Percentiles rank a stretch among this genome's conserved stretches.
Conservation (phyloP, 345 rosid species). For the Hibiscus tridactylites region DNA sequence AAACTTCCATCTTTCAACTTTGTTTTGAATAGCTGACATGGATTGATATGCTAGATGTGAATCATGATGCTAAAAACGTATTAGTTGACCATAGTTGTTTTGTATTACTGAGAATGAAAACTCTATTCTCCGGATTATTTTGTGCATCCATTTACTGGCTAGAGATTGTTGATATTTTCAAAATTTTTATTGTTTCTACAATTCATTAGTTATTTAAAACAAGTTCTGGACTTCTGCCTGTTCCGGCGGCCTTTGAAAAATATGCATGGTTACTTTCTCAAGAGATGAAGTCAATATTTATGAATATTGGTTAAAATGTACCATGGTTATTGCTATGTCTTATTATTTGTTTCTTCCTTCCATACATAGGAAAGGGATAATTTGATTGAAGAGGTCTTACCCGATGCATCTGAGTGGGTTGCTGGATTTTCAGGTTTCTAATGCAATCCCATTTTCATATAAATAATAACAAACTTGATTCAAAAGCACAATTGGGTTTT, state of each 20-base stretch:
- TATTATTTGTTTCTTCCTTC: constrained; percentile 1
- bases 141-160: neutral
- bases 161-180: neutral
- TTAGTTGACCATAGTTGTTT: neutral
- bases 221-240: neutral
- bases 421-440: constrained; percentile 64
- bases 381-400: constrained; percentile 48
- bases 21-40: neutral
- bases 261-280: neutral
- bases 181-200: neutral
- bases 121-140: neutral
- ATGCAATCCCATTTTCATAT: constrained; percentile 6
- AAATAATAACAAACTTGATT: constrained; percentile 1
- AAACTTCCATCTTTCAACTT: neutral
- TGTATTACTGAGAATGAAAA: neutral
- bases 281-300: neutral
- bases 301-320: neutral
- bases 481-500: constrained; percentile 8
- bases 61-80: neutral
- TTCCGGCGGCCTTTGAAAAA: neutral
- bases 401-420: constrained; percentile 46
- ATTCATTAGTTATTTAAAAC: neutral
- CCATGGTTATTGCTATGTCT: neutral
- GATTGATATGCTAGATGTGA: neutral
- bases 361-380: constrained; percentile 54